Evolutionary conservation across 139 green algal genomes (phyloP).

Genomic region (Chlamydomonas schloesseri): DNA sequence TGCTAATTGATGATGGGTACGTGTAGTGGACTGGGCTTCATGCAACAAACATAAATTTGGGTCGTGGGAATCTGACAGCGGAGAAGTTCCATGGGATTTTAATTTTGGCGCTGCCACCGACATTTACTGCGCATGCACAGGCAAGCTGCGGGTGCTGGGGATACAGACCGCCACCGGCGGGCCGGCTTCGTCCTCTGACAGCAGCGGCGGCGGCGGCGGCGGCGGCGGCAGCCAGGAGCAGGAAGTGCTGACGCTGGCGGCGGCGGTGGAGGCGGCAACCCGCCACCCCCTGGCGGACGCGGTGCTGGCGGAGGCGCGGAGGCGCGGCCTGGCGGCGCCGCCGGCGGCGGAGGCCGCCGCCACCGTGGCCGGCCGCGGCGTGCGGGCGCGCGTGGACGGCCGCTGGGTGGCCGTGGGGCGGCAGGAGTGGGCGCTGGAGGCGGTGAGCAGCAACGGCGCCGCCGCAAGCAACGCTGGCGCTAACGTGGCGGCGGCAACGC

Average conservation of each 20-base stretch:
- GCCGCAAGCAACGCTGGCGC: not conserved
- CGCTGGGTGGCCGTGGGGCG: constrained; percentile 76
- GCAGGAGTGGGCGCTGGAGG: constrained; percentile 75
- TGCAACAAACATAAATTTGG: too few relatives aligned
- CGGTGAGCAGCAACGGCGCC: constrained; percentile 36
- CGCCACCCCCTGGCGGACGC: constrained; percentile 90
- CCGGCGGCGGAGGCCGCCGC: constrained; percentile 50
- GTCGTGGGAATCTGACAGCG: too few relatives aligned
- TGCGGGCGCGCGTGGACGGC: constrained; percentile 60
- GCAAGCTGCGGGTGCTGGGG: constrained; percentile 35
- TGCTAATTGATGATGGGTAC: too few relatives aligned
- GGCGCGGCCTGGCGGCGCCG: constrained; percentile 56
- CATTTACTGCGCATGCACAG: too few relatives aligned
- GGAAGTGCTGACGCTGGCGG: constrained; percentile 70
- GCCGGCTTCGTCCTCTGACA: too few relatives aligned
- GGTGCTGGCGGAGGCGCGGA: constrained; percentile 68
- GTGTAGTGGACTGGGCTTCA: too few relatives aligned
- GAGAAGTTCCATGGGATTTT: too few relatives aligned
- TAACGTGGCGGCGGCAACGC: not conserved
- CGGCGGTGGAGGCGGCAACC: constrained; percentile 82
- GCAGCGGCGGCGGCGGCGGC: not conserved
- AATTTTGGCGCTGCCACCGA: too few relatives aligned
- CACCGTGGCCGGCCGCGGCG: constrained; percentile 74
- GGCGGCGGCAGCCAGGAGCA: not conserved
- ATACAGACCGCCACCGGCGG: not conserved